Evolutionary conservation across 2,329 filamentous ascomycete genomes (phyloP).

Genomic region (Metarhizium album): DNA sequence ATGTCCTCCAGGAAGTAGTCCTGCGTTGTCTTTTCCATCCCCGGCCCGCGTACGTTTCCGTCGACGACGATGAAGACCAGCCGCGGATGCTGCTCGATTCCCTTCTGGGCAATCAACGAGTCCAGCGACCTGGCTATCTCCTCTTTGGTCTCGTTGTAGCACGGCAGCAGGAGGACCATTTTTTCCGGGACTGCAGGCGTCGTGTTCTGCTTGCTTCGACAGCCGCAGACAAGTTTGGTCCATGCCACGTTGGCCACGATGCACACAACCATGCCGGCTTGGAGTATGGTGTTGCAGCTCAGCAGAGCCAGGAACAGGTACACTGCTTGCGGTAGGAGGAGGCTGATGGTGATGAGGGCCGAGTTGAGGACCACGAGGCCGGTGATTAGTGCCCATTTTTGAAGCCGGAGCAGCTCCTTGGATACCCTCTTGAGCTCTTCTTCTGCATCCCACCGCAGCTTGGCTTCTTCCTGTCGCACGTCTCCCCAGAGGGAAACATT

Average conservation of each 20-base stretch:
- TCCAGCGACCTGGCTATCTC: slow-evolving; percentile 34
- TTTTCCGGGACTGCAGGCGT: slow-evolving; percentile 29
- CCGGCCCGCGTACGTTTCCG: slow-evolving; percentile 33
- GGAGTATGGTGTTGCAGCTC: slow-evolving; percentile 33
- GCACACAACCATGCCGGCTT: slow-evolving; percentile 30
- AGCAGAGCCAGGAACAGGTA: slow-evolving; percentile 34
- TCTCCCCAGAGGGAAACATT: slow-evolving; percentile 25
- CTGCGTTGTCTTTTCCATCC: slow-evolving; percentile 37
- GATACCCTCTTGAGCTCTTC: slow-evolving; percentile 28
- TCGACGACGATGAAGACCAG: slow-evolving; percentile 38
- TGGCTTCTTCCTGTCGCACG: slow-evolving; percentile 27
- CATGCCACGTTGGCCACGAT: slow-evolving; percentile 22
- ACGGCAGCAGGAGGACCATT: slow-evolving; percentile 35
- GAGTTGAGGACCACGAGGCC: slow-evolving; percentile 25
- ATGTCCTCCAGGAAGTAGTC: slow-evolving; percentile 37
- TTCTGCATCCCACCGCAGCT: slow-evolving; percentile 28
- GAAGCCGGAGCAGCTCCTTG: slow-evolving; percentile 24
- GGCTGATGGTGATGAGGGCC: slow-evolving; percentile 24
- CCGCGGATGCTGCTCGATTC: slow-evolving; percentile 29
- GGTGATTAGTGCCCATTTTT: slow-evolving; percentile 28
- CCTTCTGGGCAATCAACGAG: slow-evolving; percentile 32
- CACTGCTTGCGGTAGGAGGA: slow-evolving; percentile 28
- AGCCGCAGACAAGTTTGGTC: slow-evolving; percentile 21
- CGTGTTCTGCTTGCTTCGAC: slow-evolving; percentile 18
- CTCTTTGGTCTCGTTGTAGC: slow-evolving; percentile 37